Percentiles rank a stretch among this genome's conserved stretches.
phyloP scores from a whole-genome alignment of 2,329 filamentous ascomycete species.

The Aspergillus melleus region DNA sequence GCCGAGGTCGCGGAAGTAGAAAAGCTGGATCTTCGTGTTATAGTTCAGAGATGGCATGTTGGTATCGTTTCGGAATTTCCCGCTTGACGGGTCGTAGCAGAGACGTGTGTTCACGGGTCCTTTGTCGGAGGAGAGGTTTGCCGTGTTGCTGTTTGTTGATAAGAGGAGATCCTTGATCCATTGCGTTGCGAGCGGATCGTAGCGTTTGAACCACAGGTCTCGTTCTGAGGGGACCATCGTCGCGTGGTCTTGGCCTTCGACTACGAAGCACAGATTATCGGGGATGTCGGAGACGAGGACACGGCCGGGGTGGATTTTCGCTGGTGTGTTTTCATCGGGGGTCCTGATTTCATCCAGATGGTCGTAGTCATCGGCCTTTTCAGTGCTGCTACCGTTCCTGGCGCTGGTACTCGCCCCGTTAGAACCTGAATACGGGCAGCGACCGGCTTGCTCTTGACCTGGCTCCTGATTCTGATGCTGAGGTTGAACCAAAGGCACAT shows the following conservation, averaged over 20 bases:
- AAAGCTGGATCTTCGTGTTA: conserved; percentile 17
- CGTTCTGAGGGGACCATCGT: conserved; percentile 6
- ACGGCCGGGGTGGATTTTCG: not conserved
- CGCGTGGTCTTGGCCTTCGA: conserved; percentile 21
- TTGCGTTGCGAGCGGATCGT: conserved; percentile 2
- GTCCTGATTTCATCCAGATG: too few relatives aligned
- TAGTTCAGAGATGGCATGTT: conserved; percentile 6
- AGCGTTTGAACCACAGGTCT: conserved; percentile 14
- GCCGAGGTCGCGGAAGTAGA: conserved; percentile 19
- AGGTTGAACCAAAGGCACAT: too few relatives aligned
- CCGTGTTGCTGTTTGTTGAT: too few relatives aligned
- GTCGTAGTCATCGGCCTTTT: not conserved
- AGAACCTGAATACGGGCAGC: too few relatives aligned
- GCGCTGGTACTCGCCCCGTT: not conserved
- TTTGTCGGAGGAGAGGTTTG: not conserved
- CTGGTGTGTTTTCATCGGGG: too few relatives aligned
- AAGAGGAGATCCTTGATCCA: conserved; percentile 13
- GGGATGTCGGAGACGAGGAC: conserved; percentile 10
- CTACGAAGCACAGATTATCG: conserved; percentile 18
- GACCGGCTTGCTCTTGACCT: too few relatives aligned
- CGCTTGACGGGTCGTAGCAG: conserved; percentile 9
- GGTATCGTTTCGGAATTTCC: not conserved
- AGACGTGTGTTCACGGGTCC: conserved; percentile 11
- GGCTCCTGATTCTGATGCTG: too few relatives aligned
- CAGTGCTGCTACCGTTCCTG: not conserved